These are phyloP conservation scores for Cenchrus fungigraminus DNA, from an alignment of 176 grass and related monocot genomes.

Conservation along the genomic window DNA sequence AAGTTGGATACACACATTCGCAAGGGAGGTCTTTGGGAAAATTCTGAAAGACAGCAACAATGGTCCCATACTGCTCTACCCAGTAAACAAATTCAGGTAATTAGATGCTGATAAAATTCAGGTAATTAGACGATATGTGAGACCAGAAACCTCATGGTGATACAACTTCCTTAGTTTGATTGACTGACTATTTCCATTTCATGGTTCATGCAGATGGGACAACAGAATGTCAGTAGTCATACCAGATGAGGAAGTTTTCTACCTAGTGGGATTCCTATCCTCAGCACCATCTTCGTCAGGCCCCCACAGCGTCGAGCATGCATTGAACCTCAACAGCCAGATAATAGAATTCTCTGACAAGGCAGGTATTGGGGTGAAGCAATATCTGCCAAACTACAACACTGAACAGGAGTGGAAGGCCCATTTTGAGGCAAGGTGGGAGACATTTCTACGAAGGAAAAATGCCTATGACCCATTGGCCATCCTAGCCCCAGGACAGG, in stretches of 20 bases:
- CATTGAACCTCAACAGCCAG: constrained; percentile 59
- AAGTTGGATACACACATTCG: constrained; percentile 70
- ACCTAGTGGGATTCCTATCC: constrained; percentile 81
- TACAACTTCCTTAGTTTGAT: not conserved
- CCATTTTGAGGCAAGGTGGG: constrained; percentile 85
- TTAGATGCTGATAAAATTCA: constrained; percentile 22
- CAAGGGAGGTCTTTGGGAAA: constrained; percentile 67
- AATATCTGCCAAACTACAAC: constrained; percentile 80
- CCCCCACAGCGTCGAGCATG: constrained; percentile 46
- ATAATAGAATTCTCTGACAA: constrained; percentile 65
- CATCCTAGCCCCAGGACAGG: constrained; percentile 86
- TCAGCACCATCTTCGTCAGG: constrained; percentile 43
- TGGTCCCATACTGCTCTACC: constrained; percentile 86
- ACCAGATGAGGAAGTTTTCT: constrained; percentile 86
- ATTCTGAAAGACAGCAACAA: constrained; percentile 76
- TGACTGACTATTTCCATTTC: constrained; percentile 14
- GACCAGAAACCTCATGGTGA: constrained; percentile 19
- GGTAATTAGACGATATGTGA: constrained; percentile 34
- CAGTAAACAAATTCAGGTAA: constrained; percentile 80
- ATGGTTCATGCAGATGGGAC: constrained; percentile 83
- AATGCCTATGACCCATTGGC: constrained; percentile 71
- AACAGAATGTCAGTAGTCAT: constrained; percentile 73
- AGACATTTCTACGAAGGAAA: constrained; percentile 72
- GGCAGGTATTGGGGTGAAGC: constrained; percentile 63
- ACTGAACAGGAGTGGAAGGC: constrained; percentile 65